A percentile compares a stretch with the other conserved stretches of the same genome.
Evolutionary conservation across 2,329 filamentous ascomycete genomes (phyloP).

Genomic region (Chrysoporthe deuterocubensis): DNA sequence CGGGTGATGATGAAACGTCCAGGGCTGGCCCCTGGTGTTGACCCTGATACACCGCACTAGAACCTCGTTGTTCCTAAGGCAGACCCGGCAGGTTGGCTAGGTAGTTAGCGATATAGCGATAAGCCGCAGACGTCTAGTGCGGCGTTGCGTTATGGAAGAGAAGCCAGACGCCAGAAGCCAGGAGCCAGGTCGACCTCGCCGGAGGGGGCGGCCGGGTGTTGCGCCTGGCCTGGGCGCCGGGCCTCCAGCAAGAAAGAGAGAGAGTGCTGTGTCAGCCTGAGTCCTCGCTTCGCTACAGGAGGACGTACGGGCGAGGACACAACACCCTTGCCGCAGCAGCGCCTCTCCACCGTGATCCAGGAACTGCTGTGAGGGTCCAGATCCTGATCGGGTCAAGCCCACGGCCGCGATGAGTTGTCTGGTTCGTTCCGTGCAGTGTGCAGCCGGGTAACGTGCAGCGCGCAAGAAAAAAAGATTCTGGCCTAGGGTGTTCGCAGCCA

Average conservation of each 20-base stretch:
- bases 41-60: neutral
- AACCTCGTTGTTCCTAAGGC: neutral
- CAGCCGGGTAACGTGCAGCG: conserved; percentile 14
- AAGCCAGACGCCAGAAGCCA: no score
- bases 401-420: conserved; percentile 15
- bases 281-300: conserved; percentile 16
- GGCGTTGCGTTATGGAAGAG: no score
- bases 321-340: conserved; percentile 13
- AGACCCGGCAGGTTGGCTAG: conserved; percentile 4
- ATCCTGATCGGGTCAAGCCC: conserved; percentile 6
- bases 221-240: no score
- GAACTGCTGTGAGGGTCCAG: conserved; percentile 23
- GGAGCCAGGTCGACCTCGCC: no score
- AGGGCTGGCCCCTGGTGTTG: conserved; percentile 26
- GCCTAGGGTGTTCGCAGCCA: conserved; percentile 4
- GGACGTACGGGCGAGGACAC: conserved; percentile 9
- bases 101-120: no score
- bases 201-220: no score
- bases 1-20: conserved; percentile 22
- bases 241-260: no score
- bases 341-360: conserved; percentile 27
- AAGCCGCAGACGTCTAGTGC: no score
- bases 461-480: neutral
- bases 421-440: conserved; percentile 13
- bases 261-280: neutral